Evolutionary conservation across 441 rosid genomes (phyloP).

Genomic region (Erysimum cheiri): DNA sequence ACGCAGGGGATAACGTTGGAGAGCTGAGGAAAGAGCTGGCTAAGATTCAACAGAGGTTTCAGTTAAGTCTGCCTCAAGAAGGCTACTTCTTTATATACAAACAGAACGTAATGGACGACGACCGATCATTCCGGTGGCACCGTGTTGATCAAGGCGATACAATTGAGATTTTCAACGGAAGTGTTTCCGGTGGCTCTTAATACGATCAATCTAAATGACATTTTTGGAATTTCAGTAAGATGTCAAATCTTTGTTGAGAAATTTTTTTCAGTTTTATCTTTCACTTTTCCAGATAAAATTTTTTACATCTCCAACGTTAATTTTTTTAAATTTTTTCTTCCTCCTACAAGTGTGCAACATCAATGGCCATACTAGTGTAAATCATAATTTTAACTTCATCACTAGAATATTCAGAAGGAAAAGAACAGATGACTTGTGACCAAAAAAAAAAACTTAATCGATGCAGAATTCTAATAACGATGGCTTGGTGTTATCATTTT

Average conservation of each 20-base stretch:
- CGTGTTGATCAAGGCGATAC: conserved; percentile 73
- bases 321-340: too few relatives aligned
- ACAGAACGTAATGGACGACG: conserved; percentile 90
- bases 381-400: too few relatives aligned
- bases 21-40: conserved; percentile 75
- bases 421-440: too few relatives aligned
- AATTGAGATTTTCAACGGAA: conserved; percentile 77
- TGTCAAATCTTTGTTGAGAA: background rate
- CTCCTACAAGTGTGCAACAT: too few relatives aligned
- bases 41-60: conserved; percentile 59
- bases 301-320: too few relatives aligned
- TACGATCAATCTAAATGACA: background rate
- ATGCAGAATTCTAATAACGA: too few relatives aligned
- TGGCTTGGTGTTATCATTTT: too few relatives aligned
- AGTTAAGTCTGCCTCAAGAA: conserved; percentile 68
- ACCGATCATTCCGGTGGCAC: conserved; percentile 81
- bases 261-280: too few relatives aligned
- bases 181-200: conserved; percentile 71
- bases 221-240: background rate
- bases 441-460: too few relatives aligned
- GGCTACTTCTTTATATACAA: conserved; percentile 83
- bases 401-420: too few relatives aligned
- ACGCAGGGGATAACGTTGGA: conserved; percentile 63
- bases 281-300: too few relatives aligned
- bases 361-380: too few relatives aligned